Base-by-base conservation (phyloP, 352 stramenopile genomes). In the Pythium monospermum region DNA sequence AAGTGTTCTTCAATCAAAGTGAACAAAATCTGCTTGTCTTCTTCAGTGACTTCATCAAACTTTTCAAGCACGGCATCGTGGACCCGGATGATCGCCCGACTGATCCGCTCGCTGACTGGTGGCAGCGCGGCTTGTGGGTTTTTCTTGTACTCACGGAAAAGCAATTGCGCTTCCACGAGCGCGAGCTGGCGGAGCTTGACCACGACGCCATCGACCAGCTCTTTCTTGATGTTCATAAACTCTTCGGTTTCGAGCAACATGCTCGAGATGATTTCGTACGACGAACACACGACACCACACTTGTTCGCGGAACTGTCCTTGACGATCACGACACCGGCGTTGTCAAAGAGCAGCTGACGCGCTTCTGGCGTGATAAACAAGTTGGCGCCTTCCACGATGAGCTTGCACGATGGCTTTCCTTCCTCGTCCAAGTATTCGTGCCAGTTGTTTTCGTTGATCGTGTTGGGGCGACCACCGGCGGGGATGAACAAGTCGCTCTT, bases 81-180 rank as follows among this genome's bases (percentile, higher is more conserved):
- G 16, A 97, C 89, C 30, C 83, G 73, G 61, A 98, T 99, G 66
- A 99, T 98, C 19, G 88, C 84, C 54, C 86, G 85, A 65, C 83
- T 97, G 58, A 99, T 98, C 12, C 96, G 87, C 71, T 98, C 89
- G 50, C 86, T 98, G 22, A 96, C 81, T 36, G 96, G 82, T 25
- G 95, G 94, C 19, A 98, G 69, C 25, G 86, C 76, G 0, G 73
- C 82, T 33, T 79, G 60, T 35, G 80, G 82, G 69, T 91, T 75
- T 58, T 87, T 89, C 73, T 90, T 94, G 74, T 97, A 98, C 76
- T 99, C 96, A n/a, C 94, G 84, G 78, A 99, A 99, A 3, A 99
- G 76, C 32, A 99, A 75, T 65, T 99, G 85, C 22, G 96, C 96
- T 55, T 99, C 96, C 38, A 98, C 69, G 28, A 93, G 81, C 8